Evolutionary conservation across 768 basidiomycete species (phyloP), one percentile per base, ranked within the genome.

Genomic region (Russula vinacea): DNA sequence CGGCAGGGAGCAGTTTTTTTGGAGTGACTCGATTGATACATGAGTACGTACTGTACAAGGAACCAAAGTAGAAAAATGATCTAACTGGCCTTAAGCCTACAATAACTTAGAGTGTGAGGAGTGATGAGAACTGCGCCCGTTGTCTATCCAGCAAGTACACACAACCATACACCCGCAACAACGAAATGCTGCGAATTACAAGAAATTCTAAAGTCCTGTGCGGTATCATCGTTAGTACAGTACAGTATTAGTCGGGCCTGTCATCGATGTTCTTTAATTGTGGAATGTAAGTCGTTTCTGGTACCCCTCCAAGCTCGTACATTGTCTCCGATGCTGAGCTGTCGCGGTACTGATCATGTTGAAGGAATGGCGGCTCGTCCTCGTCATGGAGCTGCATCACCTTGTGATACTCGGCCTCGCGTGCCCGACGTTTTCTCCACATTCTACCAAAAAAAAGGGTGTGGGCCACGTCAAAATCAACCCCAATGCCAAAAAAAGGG

Each of bases 401-500:
- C 29, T 56, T 50, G 16, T 56, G 24, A 37, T 67, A 67, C 42
- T 51, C 26, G n/a, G 35, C 49, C 7, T 33, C 22, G 50, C 50
- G 66, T 17, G 9, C 26, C 50, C 65, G 61, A 33, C 63, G 62
- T 37, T 65, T 67, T 26, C 64, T 58, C 58, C 26, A 58, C 32
- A 69, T 55, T 35, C 69, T 69, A 26, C 50, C 16, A 16, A 10
- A 17, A 51, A 10, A 1, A 17, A 19, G 14, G 8, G n/a, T 3
- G 3, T 5, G 2, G 7, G 1, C 3, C 29, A 14, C 2, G 39
- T 62, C 55, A 51, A 24, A 47, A 51, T 29, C 24, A 35, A 29
- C 50, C 32, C 22, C 11, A 26, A 39, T 4, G 2, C 44, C 19
- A 7, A 13, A 53, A 32, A 16, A 53, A 32, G 16, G 44, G 22